Evolutionary conservation across 306 rosid genomes (phyloP).

Genomic region (Vachellia pachyceras): DNA sequence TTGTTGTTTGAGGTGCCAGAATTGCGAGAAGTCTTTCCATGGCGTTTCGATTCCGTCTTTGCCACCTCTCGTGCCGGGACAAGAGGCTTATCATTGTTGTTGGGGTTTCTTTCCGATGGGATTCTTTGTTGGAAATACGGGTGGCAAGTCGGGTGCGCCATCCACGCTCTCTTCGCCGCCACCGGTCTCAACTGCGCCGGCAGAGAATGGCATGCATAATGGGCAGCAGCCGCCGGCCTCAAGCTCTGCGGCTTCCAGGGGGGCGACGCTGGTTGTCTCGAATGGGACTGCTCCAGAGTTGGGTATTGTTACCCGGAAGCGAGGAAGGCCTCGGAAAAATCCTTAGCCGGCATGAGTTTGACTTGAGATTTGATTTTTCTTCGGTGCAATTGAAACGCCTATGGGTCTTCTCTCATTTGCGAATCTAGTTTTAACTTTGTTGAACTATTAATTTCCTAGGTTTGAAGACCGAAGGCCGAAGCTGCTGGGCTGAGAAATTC

Average conservation of each 20-base stretch:
- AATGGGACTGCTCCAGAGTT: constrained; percentile 38
- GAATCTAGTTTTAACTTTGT: neutral
- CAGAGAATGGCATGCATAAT: constrained; percentile 35
- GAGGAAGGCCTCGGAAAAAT: constrained; percentile 82
- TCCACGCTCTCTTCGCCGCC: constrained; percentile 78
- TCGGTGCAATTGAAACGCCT: neutral
- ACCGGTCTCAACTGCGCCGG: constrained; percentile 39
- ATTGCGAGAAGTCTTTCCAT: too few relatives aligned
- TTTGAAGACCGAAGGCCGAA: neutral
- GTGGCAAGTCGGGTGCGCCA: constrained; percentile 41
- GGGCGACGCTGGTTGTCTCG: neutral
- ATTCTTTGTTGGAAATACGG: constrained; percentile 42
- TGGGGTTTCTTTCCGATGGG: too few relatives aligned
- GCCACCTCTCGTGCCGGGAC: too few relatives aligned
- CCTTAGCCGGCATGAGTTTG: constrained; percentile 14
- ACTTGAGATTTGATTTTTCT: neutral
- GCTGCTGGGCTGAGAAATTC: constrained; percentile 12
- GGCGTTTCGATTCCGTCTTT: too few relatives aligned
- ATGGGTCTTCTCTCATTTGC: neutral
- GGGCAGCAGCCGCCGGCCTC: neutral
- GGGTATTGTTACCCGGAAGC: constrained; percentile 44
- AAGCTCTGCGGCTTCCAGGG: neutral
- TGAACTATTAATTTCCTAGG: neutral
- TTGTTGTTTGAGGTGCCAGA: too few relatives aligned
- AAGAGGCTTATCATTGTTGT: too few relatives aligned